These are phyloP conservation scores for Magnusiomyces tetraspermus DNA, from an alignment of 1,139 yeast species.

Conservation along the genomic window DNA sequence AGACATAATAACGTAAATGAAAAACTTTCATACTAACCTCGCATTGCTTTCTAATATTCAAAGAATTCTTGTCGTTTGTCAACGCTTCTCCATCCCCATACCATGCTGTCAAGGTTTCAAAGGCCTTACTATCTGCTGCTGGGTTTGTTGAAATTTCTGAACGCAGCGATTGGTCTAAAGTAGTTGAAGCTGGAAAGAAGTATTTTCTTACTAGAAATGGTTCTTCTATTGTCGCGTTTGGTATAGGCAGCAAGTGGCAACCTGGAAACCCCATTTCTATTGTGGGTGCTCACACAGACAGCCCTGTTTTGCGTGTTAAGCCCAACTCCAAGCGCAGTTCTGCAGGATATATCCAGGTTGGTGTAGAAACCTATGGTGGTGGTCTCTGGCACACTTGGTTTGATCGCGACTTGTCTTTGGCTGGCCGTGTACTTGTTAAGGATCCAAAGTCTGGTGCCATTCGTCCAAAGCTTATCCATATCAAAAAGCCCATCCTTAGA, in stretches of 20 bases:
- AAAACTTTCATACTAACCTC: background rate
- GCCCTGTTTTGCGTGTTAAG: conserved; percentile 83
- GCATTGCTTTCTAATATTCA: background rate
- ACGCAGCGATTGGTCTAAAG: conserved; percentile 61
- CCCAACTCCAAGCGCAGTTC: conserved; percentile 58
- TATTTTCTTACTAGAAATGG: conserved; percentile 59
- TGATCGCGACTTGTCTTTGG: conserved; percentile 84
- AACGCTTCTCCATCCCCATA: conserved; percentile 90
- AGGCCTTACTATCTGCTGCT: conserved; percentile 42
- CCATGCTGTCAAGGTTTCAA: conserved; percentile 72
- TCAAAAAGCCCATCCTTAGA: conserved; percentile 75
- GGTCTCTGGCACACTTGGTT: conserved; percentile 79
- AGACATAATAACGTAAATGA: background rate
- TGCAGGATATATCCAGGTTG: conserved; percentile 81
- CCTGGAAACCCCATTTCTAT: conserved; percentile 84
- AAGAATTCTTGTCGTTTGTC: conserved; percentile 64
- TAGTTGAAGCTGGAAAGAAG: conserved; percentile 47
- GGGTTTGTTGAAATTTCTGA: conserved; percentile 73
- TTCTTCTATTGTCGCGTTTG: conserved; percentile 80
- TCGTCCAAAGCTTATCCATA: conserved; percentile 62
- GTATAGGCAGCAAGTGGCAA: conserved; percentile 60
- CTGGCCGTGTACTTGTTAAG: conserved; percentile 77
- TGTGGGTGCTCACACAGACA: conserved; percentile 92
- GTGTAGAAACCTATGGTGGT: conserved; percentile 93
- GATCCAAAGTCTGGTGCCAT: conserved; percentile 36